Conservation (phyloP, 83 land plant genomes). For the Diphasiastrum complanatum region DNA sequence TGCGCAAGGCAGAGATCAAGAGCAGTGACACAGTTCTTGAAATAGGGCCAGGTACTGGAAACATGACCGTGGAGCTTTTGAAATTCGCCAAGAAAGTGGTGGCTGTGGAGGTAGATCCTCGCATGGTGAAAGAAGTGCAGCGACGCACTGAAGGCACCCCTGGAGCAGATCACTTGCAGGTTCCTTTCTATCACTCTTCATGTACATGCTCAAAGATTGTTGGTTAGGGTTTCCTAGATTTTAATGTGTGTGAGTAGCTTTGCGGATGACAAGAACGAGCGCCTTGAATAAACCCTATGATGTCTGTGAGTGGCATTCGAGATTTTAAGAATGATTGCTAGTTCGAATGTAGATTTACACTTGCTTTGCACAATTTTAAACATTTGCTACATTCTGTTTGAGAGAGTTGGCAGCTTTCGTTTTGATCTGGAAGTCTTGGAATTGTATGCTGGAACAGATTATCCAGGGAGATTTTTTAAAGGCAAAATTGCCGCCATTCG, state of each 20-base stretch:
- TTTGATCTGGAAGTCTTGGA: not conserved
- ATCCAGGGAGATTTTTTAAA: conserved; percentile 53
- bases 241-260: no score
- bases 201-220: no score
- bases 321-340: no score
- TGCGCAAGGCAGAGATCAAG: conserved; percentile 42
- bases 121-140: conserved; percentile 54
- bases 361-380: no score
- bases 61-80: conserved; percentile 68
- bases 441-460: conserved; percentile 33
- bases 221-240: no score
- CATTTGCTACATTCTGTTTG: no score
- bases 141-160: conserved; percentile 37
- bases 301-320: no score
- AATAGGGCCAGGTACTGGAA: conserved; percentile 89
- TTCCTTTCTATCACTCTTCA: conserved; percentile 22
- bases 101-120: conserved; percentile 61
- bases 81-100: conserved; percentile 50
- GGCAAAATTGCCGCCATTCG: conserved; percentile 56
- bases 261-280: no score
- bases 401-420: conserved; percentile 1
- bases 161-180: conserved; percentile 39
- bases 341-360: no score
- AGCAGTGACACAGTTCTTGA: conserved; percentile 66
- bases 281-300: no score